Percentiles rank a stretch among this genome's conserved stretches.
phyloP scores from a whole-genome alignment of 176 grass and related monocot genomes.

The Triticum dicoccoides region DNA sequence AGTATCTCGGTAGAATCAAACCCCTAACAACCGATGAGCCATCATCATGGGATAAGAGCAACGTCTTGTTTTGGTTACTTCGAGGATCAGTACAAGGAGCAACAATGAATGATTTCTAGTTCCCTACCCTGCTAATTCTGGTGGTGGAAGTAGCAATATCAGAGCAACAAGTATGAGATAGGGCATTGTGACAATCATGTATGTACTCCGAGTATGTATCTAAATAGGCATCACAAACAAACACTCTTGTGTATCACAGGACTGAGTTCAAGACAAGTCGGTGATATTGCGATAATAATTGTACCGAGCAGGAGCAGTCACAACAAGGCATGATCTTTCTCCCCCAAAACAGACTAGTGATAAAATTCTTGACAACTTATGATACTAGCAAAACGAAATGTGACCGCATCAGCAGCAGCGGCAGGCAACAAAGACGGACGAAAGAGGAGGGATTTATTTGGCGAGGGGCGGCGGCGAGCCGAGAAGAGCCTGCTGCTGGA shows the following conservation, averaged over 20 bases:
- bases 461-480: constrained; percentile 27
- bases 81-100: neutral
- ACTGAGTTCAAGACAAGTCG: neutral
- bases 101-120: neutral
- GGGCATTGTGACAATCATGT: neutral
- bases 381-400: neutral
- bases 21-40: neutral
- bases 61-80: neutral
- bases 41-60: too few species aligned
- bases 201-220: neutral
- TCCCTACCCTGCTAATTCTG: neutral
- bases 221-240: neutral
- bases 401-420: neutral
- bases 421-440: neutral
- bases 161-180: neutral
- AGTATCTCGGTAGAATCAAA: neutral
- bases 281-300: neutral
- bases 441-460: constrained; percentile 34
- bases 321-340: neutral
- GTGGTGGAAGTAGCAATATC: neutral
- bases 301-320: neutral
- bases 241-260: neutral
- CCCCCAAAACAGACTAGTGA: neutral
- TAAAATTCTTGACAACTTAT: constrained; percentile 3
- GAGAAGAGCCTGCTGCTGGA: constrained; percentile 70